Evolutionary conservation across 306 rosid genomes (phyloP).

Genomic region (Castanea crenata): DNA sequence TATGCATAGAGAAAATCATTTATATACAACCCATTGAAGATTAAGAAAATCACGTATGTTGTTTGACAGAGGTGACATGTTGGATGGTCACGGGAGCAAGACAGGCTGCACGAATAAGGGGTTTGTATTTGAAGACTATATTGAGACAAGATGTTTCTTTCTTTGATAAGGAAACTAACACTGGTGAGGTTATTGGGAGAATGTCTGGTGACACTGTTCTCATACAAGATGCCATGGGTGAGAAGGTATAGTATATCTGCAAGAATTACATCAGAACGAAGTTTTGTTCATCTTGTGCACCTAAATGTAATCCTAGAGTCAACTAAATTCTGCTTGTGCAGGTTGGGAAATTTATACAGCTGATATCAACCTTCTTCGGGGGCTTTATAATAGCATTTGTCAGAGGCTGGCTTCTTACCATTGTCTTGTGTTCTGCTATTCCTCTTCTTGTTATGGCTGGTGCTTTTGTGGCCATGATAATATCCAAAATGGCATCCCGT

Average conservation of each 20-base stretch:
- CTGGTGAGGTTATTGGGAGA: constrained; percentile 29
- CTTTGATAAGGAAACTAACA: constrained; percentile 27
- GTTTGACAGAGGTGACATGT: constrained; percentile 27
- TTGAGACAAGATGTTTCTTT: constrained; percentile 29
- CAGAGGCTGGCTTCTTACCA: constrained; percentile 28
- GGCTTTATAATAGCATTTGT: constrained; percentile 22
- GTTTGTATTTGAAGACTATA: constrained; percentile 22
- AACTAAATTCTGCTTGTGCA: background rate
- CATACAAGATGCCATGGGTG: constrained; percentile 8
- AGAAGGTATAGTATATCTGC: background rate
- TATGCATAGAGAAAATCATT: background rate
- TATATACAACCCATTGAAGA: background rate
- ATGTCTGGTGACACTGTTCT: constrained; percentile 37
- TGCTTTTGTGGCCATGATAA: background rate
- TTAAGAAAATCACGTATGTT: background rate
- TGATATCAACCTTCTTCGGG: constrained; percentile 16
- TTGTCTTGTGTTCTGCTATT: constrained; percentile 14
- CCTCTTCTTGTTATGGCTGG: constrained; percentile 18
- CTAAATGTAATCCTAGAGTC: background rate
- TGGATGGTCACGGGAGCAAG: constrained; percentile 36
- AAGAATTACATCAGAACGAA: background rate
- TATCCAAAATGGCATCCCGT: constrained; percentile 10
- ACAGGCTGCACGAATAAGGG: constrained; percentile 28
- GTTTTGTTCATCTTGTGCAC: background rate
- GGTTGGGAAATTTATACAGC: constrained; percentile 29